Conservation (phyloP, 257 asterid species). For the Verbena officinalis region DNA sequence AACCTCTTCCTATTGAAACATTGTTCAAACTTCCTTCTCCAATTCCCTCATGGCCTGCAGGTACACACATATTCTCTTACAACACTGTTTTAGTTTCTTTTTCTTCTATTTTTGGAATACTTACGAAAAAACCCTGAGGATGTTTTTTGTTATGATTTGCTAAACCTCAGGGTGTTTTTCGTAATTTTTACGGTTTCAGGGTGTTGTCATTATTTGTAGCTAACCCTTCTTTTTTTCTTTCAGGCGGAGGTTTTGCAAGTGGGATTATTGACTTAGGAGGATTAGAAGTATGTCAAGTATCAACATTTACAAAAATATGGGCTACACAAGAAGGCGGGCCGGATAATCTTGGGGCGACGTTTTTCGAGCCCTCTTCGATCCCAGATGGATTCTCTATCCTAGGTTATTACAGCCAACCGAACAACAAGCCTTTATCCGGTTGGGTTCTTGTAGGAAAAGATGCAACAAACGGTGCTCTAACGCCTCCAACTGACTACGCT, state of each 20-base stretch:
- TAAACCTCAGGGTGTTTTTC: too few species aligned
- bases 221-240: too few species aligned
- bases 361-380: constrained; percentile 63
- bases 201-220: too few species aligned
- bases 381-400: constrained; percentile 78
- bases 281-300: constrained; percentile 48
- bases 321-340: constrained; percentile 71
- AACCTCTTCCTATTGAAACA: constrained; percentile 53
- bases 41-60: constrained; percentile 78
- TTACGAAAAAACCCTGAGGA: too few species aligned
- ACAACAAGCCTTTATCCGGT: constrained; percentile 64
- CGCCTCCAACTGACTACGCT: constrained; percentile 51
- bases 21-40: constrained; percentile 67
- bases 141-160: too few species aligned
- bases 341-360: constrained; percentile 65
- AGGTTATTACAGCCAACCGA: constrained; percentile 74
- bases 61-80: constrained; percentile 37
- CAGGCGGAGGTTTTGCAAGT: constrained; percentile 61
- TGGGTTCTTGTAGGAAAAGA: constrained; percentile 72
- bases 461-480: constrained; percentile 35
- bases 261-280: constrained; percentile 75
- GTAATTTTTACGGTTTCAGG: too few species aligned
- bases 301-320: constrained; percentile 62
- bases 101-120: too few species aligned
- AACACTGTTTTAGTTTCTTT: too few species aligned